These are phyloP conservation scores for Barnettozyma siamensis DNA, from an alignment of 805 yeast species.

Conservation along the genomic window DNA sequence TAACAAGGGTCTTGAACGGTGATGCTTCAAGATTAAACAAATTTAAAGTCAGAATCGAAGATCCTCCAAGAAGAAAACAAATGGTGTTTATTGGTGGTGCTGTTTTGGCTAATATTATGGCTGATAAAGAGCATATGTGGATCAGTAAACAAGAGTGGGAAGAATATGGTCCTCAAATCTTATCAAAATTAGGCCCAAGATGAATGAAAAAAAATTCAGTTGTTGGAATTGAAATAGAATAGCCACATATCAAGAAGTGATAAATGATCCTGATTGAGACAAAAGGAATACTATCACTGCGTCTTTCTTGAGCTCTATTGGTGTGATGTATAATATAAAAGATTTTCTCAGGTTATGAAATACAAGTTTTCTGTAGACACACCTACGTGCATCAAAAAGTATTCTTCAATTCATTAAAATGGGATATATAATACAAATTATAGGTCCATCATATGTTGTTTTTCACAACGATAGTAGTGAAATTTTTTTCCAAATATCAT, in stretches of 20 bases:
- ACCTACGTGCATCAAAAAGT: too few relatives aligned
- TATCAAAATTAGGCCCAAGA: slow-evolving; percentile 89
- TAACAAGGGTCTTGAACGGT: slow-evolving; percentile 77
- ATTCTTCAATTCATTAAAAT: too few relatives aligned
- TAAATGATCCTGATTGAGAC: too few relatives aligned
- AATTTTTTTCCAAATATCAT: slow-evolving; percentile 55
- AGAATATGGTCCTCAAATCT: slow-evolving; percentile 85
- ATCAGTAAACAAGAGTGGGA: slow-evolving; percentile 94
- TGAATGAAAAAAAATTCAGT: slow-evolving; percentile 27
- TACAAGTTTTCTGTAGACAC: too few relatives aligned
- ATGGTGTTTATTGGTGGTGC: slow-evolving; percentile 99
- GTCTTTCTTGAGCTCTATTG: too few relatives aligned
- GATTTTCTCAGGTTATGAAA: background rate
- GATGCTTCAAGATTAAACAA: slow-evolving; percentile 83
- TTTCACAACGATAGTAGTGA: slow-evolving; percentile 9
- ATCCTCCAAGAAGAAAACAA: slow-evolving; percentile 97
- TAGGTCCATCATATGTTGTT: background rate
- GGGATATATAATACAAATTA: background rate
- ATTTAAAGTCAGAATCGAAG: slow-evolving; percentile 94
- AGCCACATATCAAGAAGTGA: background rate
- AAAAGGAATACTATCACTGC: too few relatives aligned
- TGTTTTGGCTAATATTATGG: slow-evolving; percentile 95
- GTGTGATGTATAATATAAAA: too few relatives aligned
- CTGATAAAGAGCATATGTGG: slow-evolving; percentile 99
- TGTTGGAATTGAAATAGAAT: too few relatives aligned